These are phyloP conservation scores for Akebia trifoliata DNA, from an alignment of 164 flowering plant species.

Conservation along the genomic window DNA sequence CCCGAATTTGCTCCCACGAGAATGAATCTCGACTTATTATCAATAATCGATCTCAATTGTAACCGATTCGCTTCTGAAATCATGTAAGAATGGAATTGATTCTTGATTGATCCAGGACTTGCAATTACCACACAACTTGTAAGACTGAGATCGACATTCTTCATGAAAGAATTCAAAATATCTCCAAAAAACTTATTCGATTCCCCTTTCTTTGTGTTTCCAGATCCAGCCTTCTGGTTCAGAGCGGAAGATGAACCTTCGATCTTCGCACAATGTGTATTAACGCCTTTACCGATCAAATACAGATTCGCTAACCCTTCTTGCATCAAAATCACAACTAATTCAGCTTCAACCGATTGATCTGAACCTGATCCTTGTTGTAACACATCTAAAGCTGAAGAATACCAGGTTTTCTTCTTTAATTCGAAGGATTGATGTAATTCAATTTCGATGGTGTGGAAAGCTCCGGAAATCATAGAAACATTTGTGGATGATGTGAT, in stretches of 20 bases:
- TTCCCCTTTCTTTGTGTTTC: not conserved
- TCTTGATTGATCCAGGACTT: constrained; percentile 9
- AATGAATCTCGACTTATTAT: constrained; percentile 11
- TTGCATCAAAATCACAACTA: constrained; percentile 10
- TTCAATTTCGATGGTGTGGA: constrained; percentile 10
- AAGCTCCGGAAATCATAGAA: not conserved
- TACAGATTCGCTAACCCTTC: constrained; percentile 2
- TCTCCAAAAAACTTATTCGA: constrained; percentile 4
- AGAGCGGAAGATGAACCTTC: too few relatives aligned
- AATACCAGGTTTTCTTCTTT: constrained; percentile 16
- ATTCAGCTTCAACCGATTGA: constrained; percentile 4
- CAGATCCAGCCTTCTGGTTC: too few relatives aligned
- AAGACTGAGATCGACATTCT: not conserved
- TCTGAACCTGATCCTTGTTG: not conserved
- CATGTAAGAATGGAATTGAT: constrained; percentile 2
- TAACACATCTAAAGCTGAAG: not conserved
- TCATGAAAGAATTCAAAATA: not conserved
- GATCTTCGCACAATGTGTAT: not conserved
- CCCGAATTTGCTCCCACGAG: not conserved
- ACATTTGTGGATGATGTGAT: not conserved
- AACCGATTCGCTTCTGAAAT: constrained; percentile 6
- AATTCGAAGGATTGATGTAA: not conserved
- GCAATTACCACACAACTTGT: not conserved
- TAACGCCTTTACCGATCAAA: not conserved
- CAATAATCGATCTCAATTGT: constrained; percentile 3